These are phyloP conservation scores for Blepharisma stoltei DNA, from an alignment of 73 alveolate genomes.

Conservation along the genomic window DNA sequence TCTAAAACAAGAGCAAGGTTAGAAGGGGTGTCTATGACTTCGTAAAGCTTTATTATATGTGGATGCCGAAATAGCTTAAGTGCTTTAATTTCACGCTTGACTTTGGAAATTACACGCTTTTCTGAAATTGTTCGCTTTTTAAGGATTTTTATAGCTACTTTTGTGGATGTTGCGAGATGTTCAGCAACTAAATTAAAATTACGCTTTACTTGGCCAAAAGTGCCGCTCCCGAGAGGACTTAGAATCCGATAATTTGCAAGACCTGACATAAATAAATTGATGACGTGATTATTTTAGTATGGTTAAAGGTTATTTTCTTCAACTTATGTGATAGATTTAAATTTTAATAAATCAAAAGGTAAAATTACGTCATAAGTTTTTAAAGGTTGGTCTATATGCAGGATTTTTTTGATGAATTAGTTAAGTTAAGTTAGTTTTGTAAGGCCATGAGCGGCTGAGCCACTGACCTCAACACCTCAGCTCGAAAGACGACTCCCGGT, in stretches of 20 bases:
- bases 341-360: no score
- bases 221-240: slow-evolving; percentile 85
- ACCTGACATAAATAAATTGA: not conserved
- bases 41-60: slow-evolving; percentile 69
- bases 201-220: slow-evolving; percentile 91
- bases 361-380: no score
- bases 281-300: no score
- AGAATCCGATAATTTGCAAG: slow-evolving; percentile 63
- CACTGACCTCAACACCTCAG: no score
- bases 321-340: no score
- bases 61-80: slow-evolving; percentile 83
- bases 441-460: no score
- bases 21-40: slow-evolving; percentile 75
- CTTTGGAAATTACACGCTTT: slow-evolving; percentile 62
- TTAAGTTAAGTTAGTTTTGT: no score
- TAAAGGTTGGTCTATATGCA: no score
- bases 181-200: slow-evolving; percentile 46
- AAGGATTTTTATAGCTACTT: slow-evolving; percentile 77
- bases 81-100: slow-evolving; percentile 72
- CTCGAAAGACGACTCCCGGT: no score
- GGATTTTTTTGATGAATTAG: no score
- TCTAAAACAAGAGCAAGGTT: slow-evolving; percentile 70
- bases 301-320: no score
- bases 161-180: slow-evolving; percentile 62
- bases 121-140: slow-evolving; percentile 60